Evolutionary conservation across 345 rosid species (phyloP).

Genomic region (Kandelia obovata): DNA sequence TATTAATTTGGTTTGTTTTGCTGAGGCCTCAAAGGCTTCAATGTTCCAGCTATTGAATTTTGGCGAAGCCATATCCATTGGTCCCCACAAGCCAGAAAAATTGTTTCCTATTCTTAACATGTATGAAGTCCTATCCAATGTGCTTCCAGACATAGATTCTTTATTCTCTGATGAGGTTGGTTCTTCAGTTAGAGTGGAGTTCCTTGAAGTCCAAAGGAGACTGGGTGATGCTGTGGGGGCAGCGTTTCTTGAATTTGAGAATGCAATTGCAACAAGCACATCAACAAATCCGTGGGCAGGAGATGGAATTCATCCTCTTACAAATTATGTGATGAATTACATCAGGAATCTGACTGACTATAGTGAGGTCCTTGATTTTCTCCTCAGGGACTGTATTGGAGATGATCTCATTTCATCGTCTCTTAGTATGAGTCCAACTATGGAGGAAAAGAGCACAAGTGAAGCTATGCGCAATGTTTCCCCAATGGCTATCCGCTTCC

Average conservation of each 20-base stretch:
- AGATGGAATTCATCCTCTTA: constrained; percentile 72
- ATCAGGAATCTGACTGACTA: constrained; percentile 60
- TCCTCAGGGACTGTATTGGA: constrained; percentile 49
- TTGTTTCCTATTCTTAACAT: constrained; percentile 66
- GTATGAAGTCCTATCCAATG: constrained; percentile 71
- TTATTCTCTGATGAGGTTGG: constrained; percentile 48
- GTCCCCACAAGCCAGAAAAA: constrained; percentile 73
- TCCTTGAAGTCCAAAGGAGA: constrained; percentile 54
- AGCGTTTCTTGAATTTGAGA: constrained; percentile 71
- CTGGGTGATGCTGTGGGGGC: constrained; percentile 58
- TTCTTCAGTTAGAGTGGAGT: constrained; percentile 48
- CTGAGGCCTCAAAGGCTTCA: constrained; percentile 70
- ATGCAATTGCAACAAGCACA: constrained; percentile 55
- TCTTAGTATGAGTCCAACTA: constrained; percentile 28
- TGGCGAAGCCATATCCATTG: constrained; percentile 78
- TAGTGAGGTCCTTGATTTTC: constrained; percentile 49
- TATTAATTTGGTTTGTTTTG: constrained; percentile 45
- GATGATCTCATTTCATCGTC: constrained; percentile 29
- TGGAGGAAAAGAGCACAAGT: constrained; percentile 37
- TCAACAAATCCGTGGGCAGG: constrained; percentile 57
- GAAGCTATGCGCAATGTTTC: constrained; percentile 28
- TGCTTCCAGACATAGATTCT: constrained; percentile 56
- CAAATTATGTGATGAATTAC: constrained; percentile 82
- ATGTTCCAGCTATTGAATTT: constrained; percentile 75
- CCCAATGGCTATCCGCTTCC: constrained; percentile 48